Evolutionary conservation across 1,139 yeast genomes (phyloP), one percentile per base, ranked within the genome.

Genomic region (Sugiyamaella neomexicana): DNA sequence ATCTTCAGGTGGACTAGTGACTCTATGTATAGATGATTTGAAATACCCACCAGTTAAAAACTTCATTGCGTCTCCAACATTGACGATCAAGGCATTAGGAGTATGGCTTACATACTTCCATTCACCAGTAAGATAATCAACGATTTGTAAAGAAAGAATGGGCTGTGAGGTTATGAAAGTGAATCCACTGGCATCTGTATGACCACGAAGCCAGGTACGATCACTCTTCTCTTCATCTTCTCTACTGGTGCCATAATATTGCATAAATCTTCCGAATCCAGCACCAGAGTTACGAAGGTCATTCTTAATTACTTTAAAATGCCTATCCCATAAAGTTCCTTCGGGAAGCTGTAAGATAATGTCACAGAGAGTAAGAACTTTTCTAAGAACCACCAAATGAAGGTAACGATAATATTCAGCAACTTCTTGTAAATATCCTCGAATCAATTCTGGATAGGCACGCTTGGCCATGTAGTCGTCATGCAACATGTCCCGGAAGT

Each of bases 161-260:
- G 81, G 80, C 62, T 77, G 80, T 44, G 79, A 75, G 2, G 78
- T 72, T 31, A 79, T 75, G 53, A 79, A 77, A 0, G 82, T 73
- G 54, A 79, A 74, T 0, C 75, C 81, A 53, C 77, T 72, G 37
- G 75, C 72, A 64, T 79, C 82, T 10, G 80, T 74, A 57, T 79
- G 82, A 0, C 82, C 82, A 55, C 82, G 69, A 29, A 79, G 67
- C 79, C 79, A 77, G 7, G 76, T 77, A 17, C 70, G 68, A n/a
- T 60, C 61, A 27, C 73, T 71, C 12, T 58, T 59, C 31, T 61
- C 53, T 8, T 62, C 64, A 16, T 68, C 68, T 10, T 69, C 66
- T 17, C 63, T 66, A 15, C 54, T 55, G 54, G 69, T 69, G 6
- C 75, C 75, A 47, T 71, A 70, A 57, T 76, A 76, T 52, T 71